A percentile compares a stretch with the other conserved stretches of the same genome.
Conservation (phyloP, 176 grass and related monocot genomes). For the Oryza coarctata region DNA sequence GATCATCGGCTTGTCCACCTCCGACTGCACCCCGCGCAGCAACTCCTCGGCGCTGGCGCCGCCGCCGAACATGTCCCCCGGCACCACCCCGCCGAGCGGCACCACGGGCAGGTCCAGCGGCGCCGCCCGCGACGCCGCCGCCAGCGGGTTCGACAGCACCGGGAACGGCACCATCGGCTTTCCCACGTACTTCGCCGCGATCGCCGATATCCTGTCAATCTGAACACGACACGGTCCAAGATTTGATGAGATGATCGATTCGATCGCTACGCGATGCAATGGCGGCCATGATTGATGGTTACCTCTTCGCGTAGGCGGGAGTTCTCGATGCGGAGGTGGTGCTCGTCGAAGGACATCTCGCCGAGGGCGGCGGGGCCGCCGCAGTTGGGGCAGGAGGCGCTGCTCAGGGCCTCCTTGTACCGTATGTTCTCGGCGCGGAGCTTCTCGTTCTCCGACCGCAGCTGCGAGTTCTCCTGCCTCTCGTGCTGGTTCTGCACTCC, state of each 20-base stretch:
- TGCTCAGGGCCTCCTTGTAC: slow-evolving; percentile 74
- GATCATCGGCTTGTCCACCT: slow-evolving; percentile 70
- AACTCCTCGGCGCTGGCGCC: slow-evolving; percentile 47
- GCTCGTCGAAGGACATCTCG: slow-evolving; percentile 86
- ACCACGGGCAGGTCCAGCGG: slow-evolving; percentile 53
- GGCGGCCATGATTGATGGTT: background rate
- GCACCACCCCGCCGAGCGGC: slow-evolving; percentile 26
- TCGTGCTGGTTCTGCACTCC: slow-evolving; percentile 66
- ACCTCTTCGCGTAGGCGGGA: slow-evolving; percentile 58
- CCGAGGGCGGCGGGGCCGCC: slow-evolving; percentile 66
- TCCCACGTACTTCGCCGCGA: slow-evolving; percentile 94
- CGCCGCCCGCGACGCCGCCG: slow-evolving; percentile 27
- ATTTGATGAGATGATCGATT: too few relatives aligned
- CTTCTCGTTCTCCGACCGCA: slow-evolving; percentile 65
- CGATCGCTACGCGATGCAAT: background rate
- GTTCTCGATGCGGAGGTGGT: slow-evolving; percentile 77
- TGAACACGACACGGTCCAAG: background rate
- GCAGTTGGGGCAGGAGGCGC: slow-evolving; percentile 77
- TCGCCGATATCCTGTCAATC: slow-evolving; percentile 94
- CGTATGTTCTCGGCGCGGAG: slow-evolving; percentile 73
- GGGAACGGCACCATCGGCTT: slow-evolving; percentile 88
- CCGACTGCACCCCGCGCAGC: slow-evolving; percentile 54
- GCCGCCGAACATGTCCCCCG: slow-evolving; percentile 4
- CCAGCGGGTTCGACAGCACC: slow-evolving; percentile 60
- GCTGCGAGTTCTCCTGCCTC: slow-evolving; percentile 69